Evolutionary conservation across 768 basidiomycete species (phyloP).

Genomic region (Pleurotus platypus): DNA sequence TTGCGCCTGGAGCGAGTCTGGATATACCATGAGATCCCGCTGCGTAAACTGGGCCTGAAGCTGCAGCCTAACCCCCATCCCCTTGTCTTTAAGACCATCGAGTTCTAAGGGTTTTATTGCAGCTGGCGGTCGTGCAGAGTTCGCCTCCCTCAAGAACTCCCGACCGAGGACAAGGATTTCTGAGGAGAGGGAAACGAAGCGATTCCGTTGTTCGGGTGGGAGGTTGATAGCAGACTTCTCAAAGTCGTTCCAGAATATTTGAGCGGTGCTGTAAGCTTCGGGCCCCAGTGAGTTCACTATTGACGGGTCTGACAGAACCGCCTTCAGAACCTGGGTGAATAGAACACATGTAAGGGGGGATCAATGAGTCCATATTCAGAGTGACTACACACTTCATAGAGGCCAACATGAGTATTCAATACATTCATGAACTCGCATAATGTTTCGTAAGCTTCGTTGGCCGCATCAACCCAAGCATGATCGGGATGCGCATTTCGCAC

Average conservation of each 20-base stretch:
- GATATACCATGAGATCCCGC: conserved; percentile 75
- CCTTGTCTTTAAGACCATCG: conserved; percentile 69
- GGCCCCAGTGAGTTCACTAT: conserved; percentile 63
- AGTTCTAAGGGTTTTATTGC: conserved; percentile 67
- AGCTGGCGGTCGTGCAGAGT: conserved; percentile 60
- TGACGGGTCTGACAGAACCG: conserved; percentile 63
- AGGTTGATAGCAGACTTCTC: conserved; percentile 95
- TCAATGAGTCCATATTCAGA: conserved; percentile 7
- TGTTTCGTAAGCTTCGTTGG: conserved; percentile 85
- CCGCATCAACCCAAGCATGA: conserved; percentile 73
- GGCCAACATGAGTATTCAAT: conserved; percentile 87
- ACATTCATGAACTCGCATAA: conserved; percentile 98
- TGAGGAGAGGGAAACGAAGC: conserved; percentile 87
- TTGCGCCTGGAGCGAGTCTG: conserved; percentile 85
- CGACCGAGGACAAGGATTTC: conserved; percentile 86
- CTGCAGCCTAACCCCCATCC: conserved; percentile 70
- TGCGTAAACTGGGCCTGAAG: conserved; percentile 76
- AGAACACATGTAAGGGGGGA: conserved; percentile 16
- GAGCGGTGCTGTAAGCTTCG: conserved; percentile 82
- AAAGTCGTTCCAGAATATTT: conserved; percentile 96
- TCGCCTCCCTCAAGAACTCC: conserved; percentile 72
- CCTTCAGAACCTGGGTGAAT: conserved; percentile 57
- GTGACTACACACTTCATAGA: conserved; percentile 71
- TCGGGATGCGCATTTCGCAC: conserved; percentile 94
- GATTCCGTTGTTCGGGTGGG: conserved; percentile 68